These are phyloP conservation scores for Magnolia sinica DNA, from an alignment of 164 flowering plant species.

Conservation along the genomic window DNA sequence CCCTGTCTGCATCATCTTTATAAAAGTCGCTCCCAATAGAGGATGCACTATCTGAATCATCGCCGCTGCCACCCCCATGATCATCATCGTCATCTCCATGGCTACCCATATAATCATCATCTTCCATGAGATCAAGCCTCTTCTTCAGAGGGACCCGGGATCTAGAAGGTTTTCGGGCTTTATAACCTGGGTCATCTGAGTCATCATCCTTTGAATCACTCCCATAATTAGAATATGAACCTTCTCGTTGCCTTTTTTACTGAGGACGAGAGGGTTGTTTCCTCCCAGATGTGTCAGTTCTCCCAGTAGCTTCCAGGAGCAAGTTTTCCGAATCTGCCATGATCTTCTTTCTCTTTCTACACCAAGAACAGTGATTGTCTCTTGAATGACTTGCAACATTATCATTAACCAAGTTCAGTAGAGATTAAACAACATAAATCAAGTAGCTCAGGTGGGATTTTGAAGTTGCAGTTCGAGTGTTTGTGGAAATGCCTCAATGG, in stretches of 20 bases:
- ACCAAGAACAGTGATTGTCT: background rate
- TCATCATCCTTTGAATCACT: constrained; percentile 87
- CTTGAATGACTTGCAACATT: constrained; percentile 3
- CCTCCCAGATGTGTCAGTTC: constrained; percentile 55
- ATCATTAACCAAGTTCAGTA: background rate
- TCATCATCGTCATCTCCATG: constrained; percentile 53
- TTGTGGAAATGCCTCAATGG: no score
- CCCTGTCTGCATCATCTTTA: constrained; percentile 74
- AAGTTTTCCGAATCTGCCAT: no score
- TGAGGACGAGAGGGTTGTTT: constrained; percentile 52
- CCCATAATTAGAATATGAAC: constrained; percentile 77
- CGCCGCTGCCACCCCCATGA: constrained; percentile 58
- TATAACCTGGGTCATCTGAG: constrained; percentile 61
- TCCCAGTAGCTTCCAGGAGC: constrained; percentile 92
- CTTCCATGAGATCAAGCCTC: constrained; percentile 67
- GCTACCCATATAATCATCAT: constrained; percentile 60
- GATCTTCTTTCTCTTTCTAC: constrained; percentile 7
- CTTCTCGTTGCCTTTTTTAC: constrained; percentile 58
- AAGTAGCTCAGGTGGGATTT: background rate
- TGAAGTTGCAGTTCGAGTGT: no score
- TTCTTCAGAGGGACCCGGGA: constrained; percentile 91
- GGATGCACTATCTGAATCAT: constrained; percentile 34
- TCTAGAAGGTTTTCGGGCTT: constrained; percentile 62
- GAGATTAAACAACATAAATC: background rate
- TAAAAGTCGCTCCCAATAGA: constrained; percentile 85